phyloP scores from a whole-genome alignment of 1,284 basidiomycete genomes.

The Rhodotorula mucilaginosa region DNA sequence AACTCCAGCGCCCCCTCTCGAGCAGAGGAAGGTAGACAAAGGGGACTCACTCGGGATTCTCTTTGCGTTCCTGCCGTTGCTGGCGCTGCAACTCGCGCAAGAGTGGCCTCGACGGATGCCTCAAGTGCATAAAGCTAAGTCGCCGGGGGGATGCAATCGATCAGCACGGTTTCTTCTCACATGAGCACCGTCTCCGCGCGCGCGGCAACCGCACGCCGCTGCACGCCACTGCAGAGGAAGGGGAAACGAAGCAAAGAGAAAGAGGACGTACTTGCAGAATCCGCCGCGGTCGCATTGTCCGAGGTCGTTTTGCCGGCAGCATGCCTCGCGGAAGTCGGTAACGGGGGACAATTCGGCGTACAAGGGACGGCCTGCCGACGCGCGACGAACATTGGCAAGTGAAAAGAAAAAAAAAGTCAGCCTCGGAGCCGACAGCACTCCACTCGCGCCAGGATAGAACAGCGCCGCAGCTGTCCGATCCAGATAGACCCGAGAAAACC shows the following conservation, averaged over 20 bases:
- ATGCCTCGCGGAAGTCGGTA: conserved; percentile 98
- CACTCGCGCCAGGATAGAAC: no score
- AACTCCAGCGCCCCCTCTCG: no score
- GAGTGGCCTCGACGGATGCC: conserved; percentile 76
- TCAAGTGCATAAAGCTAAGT: conserved; percentile 41
- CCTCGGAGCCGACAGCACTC: no score
- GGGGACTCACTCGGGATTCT: conserved; percentile 44
- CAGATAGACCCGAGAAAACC: background rate
- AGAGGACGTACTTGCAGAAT: conserved; percentile 75
- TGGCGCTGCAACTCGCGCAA: conserved; percentile 74
- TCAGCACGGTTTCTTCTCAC: no score
- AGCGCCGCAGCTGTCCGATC: background rate
- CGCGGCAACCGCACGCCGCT: no score
- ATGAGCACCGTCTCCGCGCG: no score
- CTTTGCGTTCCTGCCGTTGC: conserved; percentile 74
- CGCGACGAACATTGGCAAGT: background rate
- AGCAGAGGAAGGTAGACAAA: background rate
- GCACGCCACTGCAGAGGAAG: no score
- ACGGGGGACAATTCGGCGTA: conserved; percentile 98
- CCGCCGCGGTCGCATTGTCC: conserved; percentile 69
- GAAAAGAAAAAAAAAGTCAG: background rate
- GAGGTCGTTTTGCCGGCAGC: conserved; percentile 96
- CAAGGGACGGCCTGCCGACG: conserved; percentile 73
- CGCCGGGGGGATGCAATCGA: no score
- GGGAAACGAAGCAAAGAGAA: no score